phyloP scores from a whole-genome alignment of 2,329 filamentous ascomycete species.

The Aspergillus tamarii region DNA sequence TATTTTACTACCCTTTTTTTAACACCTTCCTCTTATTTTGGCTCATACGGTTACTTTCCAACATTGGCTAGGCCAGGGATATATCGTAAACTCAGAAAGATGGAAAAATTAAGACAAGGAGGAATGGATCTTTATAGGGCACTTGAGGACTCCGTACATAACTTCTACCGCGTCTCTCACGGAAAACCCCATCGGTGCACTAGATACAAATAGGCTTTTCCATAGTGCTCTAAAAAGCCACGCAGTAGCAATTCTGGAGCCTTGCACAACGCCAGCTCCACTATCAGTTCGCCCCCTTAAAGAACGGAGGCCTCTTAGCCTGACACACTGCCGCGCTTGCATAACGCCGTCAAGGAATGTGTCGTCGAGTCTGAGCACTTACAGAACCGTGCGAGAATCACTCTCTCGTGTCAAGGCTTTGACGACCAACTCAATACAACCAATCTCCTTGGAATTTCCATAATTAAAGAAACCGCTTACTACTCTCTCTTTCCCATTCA shows the following conservation, averaged over 20 bases:
- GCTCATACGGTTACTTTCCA: neutral
- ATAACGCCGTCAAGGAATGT: conserved; percentile 31
- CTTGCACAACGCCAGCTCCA: conserved; percentile 27
- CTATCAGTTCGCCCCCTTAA: conserved; percentile 27
- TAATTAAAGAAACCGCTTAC: neutral
- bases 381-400: conserved; percentile 24
- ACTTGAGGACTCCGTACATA: neutral
- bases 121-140: neutral
- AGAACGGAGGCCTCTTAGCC: conserved; percentile 26
- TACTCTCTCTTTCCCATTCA: conserved; percentile 1
- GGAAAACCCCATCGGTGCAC: conserved; percentile 12
- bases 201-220: conserved; percentile 18
- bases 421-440: conserved; percentile 7
- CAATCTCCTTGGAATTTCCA: conserved; percentile 12
- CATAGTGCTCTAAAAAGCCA: conserved; percentile 20
- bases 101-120: neutral
- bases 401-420: conserved; percentile 15
- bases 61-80: neutral
- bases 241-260: conserved; percentile 22
- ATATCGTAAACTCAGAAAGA: neutral
- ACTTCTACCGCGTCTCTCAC: neutral
- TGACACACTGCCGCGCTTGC: conserved; percentile 34
- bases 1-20: neutral
- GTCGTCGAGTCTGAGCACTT: conserved; percentile 26
- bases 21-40: neutral